Evolutionary conservation across 2,329 filamentous ascomycete genomes (phyloP).

Genomic region (Furcasterigmium sp.): DNA sequence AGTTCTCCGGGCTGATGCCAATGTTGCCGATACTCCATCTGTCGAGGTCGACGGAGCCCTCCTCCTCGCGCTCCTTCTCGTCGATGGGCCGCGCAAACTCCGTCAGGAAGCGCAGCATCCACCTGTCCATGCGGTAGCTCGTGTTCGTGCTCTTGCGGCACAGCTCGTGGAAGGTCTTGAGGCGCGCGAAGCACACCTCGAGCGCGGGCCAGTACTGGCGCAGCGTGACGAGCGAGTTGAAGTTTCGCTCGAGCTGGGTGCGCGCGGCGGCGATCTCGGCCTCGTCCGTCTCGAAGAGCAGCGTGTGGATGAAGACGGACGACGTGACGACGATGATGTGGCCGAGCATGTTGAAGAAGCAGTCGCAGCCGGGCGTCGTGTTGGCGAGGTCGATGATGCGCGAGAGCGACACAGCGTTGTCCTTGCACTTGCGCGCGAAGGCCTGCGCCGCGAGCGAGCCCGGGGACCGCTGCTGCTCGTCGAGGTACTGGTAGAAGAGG

Average conservation of each 20-base stretch:
- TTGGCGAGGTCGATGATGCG: constrained; percentile 32
- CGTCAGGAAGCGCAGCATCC: constrained; percentile 33
- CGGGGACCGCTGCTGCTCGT: constrained; percentile 18
- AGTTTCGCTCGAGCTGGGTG: constrained; percentile 34
- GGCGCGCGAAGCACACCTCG: constrained; percentile 29
- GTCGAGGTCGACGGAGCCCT: constrained; percentile 9
- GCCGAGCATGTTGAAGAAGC: constrained; percentile 36
- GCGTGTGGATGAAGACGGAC: constrained; percentile 38
- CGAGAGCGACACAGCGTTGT: constrained; percentile 31
- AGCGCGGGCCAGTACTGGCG: constrained; percentile 34
- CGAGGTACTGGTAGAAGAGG: constrained; percentile 41
- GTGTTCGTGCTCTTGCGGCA: constrained; percentile 30
- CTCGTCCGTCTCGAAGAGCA: constrained; percentile 33
- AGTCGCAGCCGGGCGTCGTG: constrained; percentile 28
- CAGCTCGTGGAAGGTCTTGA: constrained; percentile 34
- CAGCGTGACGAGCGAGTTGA: constrained; percentile 34
- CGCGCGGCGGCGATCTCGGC: constrained; percentile 27
- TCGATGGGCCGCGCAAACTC: constrained; percentile 24
- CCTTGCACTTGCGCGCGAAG: constrained; percentile 33
- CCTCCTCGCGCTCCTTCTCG: constrained; percentile 18
- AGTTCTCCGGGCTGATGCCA: constrained; percentile 13
- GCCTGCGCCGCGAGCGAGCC: constrained; percentile 6
- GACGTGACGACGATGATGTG: constrained; percentile 41
- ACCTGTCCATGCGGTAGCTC: constrained; percentile 33
- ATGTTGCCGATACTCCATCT: constrained; percentile 13